Conservation (phyloP, 352 stramenopile species). For the Phytophthora sp. region DNA sequence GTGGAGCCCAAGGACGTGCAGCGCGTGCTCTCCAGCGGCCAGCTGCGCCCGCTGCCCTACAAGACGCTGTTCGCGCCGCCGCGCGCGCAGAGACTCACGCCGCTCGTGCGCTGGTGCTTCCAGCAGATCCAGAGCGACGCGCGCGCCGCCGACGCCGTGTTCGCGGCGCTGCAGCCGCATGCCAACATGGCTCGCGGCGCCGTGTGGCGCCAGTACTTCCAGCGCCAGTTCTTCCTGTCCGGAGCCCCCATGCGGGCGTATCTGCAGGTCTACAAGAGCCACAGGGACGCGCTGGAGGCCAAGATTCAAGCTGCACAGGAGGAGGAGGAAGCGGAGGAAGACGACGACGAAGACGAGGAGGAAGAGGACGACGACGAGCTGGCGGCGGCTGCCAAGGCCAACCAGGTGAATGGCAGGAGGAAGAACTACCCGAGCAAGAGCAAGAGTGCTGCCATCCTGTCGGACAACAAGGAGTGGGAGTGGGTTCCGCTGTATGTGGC, state of each 20-base stretch:
- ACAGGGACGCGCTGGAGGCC: conserved; percentile 9
- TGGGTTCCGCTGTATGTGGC: conserved; percentile 37
- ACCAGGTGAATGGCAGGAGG: background rate
- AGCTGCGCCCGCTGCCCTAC: conserved; percentile 24
- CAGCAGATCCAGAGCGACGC: conserved; percentile 18
- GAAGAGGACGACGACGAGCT: conserved; percentile 4
- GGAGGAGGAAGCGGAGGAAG: background rate
- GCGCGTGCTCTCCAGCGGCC: conserved; percentile 23
- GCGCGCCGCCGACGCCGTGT: conserved; percentile 30
- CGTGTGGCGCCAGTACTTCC: conserved; percentile 67
- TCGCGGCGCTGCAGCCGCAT: conserved; percentile 51
- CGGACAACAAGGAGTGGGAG: conserved; percentile 22
- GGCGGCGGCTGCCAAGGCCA: background rate
- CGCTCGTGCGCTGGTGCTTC: conserved; percentile 49
- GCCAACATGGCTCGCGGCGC: conserved; percentile 51
- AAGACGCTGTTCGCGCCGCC: conserved; percentile 37
- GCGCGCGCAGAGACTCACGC: conserved; percentile 36
- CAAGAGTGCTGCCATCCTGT: conserved; percentile 17
- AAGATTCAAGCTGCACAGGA: background rate
- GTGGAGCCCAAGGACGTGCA: conserved; percentile 19
- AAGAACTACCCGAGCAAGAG: conserved; percentile 18
- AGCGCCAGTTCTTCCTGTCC: conserved; percentile 68
- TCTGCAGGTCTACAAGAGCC: conserved; percentile 32
- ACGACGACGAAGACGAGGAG: conserved; percentile 21
- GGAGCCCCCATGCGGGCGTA: conserved; percentile 50